Percentiles rank a stretch among this genome's conserved stretches.
phyloP scores from a whole-genome alignment of 164 flowering plant species.

The Tinospora cordifolia region DNA sequence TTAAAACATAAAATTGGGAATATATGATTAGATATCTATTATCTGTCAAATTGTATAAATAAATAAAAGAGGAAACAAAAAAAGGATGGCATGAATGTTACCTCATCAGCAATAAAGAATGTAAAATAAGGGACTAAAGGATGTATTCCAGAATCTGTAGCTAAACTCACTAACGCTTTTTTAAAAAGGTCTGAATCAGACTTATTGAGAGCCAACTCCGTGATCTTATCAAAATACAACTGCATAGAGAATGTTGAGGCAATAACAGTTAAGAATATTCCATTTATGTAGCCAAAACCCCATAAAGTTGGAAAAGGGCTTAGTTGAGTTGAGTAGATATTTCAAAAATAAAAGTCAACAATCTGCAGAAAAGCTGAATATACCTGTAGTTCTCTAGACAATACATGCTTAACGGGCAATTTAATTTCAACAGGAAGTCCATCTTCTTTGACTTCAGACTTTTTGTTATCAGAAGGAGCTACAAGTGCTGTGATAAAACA shows the following conservation, averaged over 20 bases:
- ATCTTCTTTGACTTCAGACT: conserved; percentile 57
- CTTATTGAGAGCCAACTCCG: conserved; percentile 60
- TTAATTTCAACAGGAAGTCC: conserved; percentile 67
- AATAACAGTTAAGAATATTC: neutral
- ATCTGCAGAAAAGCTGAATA: neutral
- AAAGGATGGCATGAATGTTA: conserved; percentile 16
- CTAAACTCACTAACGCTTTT: conserved; percentile 69
- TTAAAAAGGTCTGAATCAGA: conserved; percentile 66
- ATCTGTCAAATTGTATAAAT: neutral
- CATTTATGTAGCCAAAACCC: too few relatives aligned
- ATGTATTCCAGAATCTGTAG: conserved; percentile 95
- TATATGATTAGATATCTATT: conserved; percentile 1
- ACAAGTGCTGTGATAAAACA: conserved; percentile 40
- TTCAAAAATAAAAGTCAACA: neutral
- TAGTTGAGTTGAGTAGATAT: neutral
- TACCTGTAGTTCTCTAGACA: conserved; percentile 95
- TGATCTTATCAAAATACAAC: conserved; percentile 88
- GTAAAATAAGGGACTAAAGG: conserved; percentile 95
- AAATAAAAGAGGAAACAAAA: neutral
- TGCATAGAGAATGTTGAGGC: conserved; percentile 32
- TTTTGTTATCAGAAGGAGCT: conserved; percentile 52
- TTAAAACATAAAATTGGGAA: neutral
- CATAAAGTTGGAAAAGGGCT: too few relatives aligned
- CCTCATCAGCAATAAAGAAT: conserved; percentile 85
- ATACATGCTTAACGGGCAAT: conserved; percentile 77